These are phyloP conservation scores for Talaromyces sp. DNA, from an alignment of 2,329 filamentous ascomycete species.

Conservation along the genomic window DNA sequence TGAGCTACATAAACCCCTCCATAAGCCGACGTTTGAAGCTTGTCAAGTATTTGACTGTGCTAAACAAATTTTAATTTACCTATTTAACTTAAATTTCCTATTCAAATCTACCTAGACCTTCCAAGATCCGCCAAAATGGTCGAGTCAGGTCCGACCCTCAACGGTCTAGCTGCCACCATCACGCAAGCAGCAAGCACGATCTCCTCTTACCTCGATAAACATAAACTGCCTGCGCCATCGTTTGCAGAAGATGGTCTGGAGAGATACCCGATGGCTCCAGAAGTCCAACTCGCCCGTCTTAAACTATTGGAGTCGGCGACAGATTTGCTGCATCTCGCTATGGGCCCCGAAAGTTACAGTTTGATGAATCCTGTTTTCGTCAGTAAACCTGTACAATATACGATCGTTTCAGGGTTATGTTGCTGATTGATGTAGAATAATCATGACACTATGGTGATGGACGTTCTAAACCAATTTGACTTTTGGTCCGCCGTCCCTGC, in stretches of 20 bases:
- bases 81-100: not conserved
- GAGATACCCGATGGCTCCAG: not conserved
- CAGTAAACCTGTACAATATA: not conserved
- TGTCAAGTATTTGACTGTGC: not conserved
- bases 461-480: conserved; percentile 6
- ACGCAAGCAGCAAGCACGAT: conserved; percentile 3
- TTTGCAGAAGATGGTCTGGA: not conserved
- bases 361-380: not conserved
- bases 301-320: not conserved
- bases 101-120: not conserved
- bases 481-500: not conserved
- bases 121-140: not conserved
- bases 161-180: not conserved
- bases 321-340: conserved; percentile 6
- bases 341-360: not conserved
- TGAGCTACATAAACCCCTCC: not conserved
- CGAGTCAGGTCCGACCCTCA: not conserved
- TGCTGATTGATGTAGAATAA: not conserved
- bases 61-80: not conserved
- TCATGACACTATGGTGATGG: conserved; percentile 1
- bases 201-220: not conserved
- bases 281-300: not conserved
- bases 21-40: not conserved
- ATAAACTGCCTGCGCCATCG: not conserved
- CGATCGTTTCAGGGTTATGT: not conserved